phyloP scores from a whole-genome alignment of 2,329 filamentous ascomycete species.

The Xylariales sp. region DNA sequence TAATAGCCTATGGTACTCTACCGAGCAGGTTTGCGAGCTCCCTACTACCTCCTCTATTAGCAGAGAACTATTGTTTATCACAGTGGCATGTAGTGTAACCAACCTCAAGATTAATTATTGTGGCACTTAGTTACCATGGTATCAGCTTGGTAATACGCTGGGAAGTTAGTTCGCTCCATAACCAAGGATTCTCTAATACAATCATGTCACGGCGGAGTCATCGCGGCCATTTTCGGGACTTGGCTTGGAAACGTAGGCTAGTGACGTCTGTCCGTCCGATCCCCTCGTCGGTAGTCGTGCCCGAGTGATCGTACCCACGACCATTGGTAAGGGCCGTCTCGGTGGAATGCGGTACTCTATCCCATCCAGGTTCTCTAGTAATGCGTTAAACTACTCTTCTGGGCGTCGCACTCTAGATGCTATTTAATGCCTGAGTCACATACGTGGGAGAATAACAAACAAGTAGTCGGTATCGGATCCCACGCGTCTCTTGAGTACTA shows the following conservation, averaged over 20 bases:
- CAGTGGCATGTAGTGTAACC: background rate
- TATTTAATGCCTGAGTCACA: background rate
- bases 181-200: background rate
- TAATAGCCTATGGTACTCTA: background rate
- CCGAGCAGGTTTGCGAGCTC: background rate
- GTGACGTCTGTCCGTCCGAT: no score
- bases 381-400: background rate
- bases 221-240: background rate
- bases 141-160: background rate
- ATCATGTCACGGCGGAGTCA: background rate
- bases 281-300: no score
- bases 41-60: background rate
- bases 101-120: background rate
- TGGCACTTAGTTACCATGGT: slow-evolving; percentile 1
- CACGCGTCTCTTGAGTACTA: background rate
- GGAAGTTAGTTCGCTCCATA: background rate
- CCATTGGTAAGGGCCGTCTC: no score
- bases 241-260: no score
- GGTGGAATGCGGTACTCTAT: no score
- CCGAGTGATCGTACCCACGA: background rate
- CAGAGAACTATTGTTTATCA: background rate
- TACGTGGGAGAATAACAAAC: background rate
- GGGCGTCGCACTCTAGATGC: background rate
- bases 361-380: no score
- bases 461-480: background rate